phyloP scores from a whole-genome alignment of 371 early-diverging fungal genomes.

The Mortierella sp. region DNA sequence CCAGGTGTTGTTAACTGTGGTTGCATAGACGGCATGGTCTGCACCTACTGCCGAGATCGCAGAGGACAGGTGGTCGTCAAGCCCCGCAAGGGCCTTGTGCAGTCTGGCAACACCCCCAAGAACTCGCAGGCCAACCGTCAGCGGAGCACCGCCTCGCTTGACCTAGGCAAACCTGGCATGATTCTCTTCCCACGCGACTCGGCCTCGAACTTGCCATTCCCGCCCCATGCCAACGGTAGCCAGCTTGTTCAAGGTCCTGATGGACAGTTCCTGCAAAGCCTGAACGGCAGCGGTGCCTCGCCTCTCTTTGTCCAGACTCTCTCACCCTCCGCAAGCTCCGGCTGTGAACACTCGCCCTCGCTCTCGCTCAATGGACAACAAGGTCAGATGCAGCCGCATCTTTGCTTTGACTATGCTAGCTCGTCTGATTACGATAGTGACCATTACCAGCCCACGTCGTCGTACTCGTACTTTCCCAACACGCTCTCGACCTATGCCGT shows the following conservation, averaged over 20 bases:
- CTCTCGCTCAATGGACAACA: conserved; percentile 18
- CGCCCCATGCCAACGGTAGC: conserved; percentile 26
- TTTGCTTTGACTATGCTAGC: conserved; percentile 50
- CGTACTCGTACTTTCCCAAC: conserved; percentile 49
- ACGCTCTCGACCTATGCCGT: conserved; percentile 38
- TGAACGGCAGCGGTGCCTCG: conserved; percentile 20
- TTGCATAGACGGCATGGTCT: conserved; percentile 36
- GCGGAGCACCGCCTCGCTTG: conserved; percentile 36
- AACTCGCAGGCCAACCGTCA: conserved; percentile 22
- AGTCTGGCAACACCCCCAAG: conserved; percentile 17
- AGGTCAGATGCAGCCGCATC: conserved; percentile 31
- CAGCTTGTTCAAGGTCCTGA: conserved; percentile 33
- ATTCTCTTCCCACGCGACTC: conserved; percentile 33
- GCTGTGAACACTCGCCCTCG: conserved; percentile 30
- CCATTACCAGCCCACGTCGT: conserved; percentile 34
- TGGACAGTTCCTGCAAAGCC: conserved; percentile 21
- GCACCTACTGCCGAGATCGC: conserved; percentile 24
- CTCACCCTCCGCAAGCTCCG: conserved; percentile 26
- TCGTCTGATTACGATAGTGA: conserved; percentile 52
- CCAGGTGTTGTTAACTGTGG: conserved; percentile 32
- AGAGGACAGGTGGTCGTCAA: conserved; percentile 21
- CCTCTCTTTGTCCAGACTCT: conserved; percentile 42
- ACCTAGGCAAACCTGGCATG: conserved; percentile 36
- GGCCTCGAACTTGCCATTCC: conserved; percentile 34
- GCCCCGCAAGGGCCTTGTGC: conserved; percentile 19